Base-by-base conservation (phyloP, 768 basidiomycete species). In the Mycena alexandri region DNA sequence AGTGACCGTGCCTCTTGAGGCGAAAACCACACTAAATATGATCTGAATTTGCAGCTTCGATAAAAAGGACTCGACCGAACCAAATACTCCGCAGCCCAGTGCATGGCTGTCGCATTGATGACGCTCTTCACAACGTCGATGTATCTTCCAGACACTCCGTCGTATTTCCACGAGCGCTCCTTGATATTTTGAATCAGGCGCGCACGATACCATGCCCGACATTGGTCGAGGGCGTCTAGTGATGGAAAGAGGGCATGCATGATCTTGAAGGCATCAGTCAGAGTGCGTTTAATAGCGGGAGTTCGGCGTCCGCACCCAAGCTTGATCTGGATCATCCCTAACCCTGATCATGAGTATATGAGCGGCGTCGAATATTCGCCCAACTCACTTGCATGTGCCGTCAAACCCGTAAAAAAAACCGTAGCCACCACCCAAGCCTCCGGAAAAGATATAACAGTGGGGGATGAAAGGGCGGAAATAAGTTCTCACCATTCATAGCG, bases 51-150 rank as follows among this genome's bases (percentile, higher is more conserved):
- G 19, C 33, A 21, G 21, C 24, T 4, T 38, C 34, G 29, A 59
- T 11, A 22, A 25, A n/a, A 17, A 44, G 7, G 34, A 56, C 11
- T 5, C 41, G 21, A 69, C 5, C 79, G 11, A 53, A 83, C 82
- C 36, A 84, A 59, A 47, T 73, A 67, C 65, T 80, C 78, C 8
- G 82, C 76, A 9, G 80, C 80, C 83, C 83, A 86, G 44, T 80
- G 76, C 7, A 82, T 76, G 10, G 77, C 71, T n/a, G 78, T 72
- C 12, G 80, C 71, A 63, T 83, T 84, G 73, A 83, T 75, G 7
- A 85, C 83, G 60, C 83, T 79, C 43, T 77, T 75, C 29, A 84
- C 81, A 63, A 86, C 75, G 68, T 87, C 83, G 65, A 86, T 69
- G 38, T 75, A 78, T 54, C 62, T 73, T 36, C 78, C 78, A 14